Conservation (phyloP, 1,139 yeast genomes). For the Kazachstania sp. region DNA sequence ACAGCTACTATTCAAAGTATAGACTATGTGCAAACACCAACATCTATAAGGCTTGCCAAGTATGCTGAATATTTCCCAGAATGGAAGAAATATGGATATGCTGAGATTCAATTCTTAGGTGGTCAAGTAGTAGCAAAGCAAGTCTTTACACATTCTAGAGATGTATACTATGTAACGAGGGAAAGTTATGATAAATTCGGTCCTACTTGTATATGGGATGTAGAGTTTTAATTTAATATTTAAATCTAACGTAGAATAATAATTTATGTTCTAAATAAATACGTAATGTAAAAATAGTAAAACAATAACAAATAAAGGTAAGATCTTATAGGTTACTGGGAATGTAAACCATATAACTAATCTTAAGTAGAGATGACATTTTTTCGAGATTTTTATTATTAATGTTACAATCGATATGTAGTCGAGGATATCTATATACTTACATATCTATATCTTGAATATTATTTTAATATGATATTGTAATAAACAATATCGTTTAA, state of each 20-base stretch:
- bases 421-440: background rate
- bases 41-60: slow-evolving; percentile 56
- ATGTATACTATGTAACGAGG: slow-evolving; percentile 57
- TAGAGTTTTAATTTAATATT: slow-evolving; percentile 18
- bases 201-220: slow-evolving; percentile 54
- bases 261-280: background rate
- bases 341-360: no score
- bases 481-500: no score
- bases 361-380: no score
- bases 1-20: slow-evolving; percentile 26
- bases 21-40: slow-evolving; percentile 59
- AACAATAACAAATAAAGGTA: no score
- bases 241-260: background rate
- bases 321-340: no score
- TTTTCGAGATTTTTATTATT: background rate
- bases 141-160: slow-evolving; percentile 59
- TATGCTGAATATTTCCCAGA: slow-evolving; percentile 91
- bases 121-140: slow-evolving; percentile 85
- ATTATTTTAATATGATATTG: background rate
- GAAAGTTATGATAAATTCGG: slow-evolving; percentile 75
- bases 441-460: background rate
- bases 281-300: background rate
- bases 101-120: slow-evolving; percentile 71
- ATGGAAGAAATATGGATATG: slow-evolving; percentile 83
- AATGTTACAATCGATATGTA: background rate